Conservation (phyloP, 345 rosid species). For the Arabidopsis arenosa region DNA sequence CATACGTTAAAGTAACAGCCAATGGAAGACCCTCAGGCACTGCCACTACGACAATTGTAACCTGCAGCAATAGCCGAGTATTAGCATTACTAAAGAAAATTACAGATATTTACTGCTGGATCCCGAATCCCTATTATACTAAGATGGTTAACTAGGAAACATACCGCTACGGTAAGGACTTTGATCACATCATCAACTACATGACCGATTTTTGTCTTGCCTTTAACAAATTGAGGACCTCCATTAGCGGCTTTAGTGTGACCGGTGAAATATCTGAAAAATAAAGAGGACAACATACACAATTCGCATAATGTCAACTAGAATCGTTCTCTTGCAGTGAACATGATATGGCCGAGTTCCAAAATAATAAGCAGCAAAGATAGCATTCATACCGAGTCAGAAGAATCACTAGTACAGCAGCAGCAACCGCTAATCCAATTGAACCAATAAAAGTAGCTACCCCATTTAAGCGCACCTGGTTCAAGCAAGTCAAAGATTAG, state of each 20-base stretch:
- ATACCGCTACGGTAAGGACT: conserved; percentile 86
- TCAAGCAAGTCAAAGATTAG: conserved; percentile 24
- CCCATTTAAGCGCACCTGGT: conserved; percentile 95
- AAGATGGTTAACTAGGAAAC: conserved; percentile 41
- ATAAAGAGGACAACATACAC: neutral
- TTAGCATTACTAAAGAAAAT: conserved; percentile 22
- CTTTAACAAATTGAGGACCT: conserved; percentile 56
- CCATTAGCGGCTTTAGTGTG: conserved; percentile 59
- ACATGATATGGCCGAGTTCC: neutral
- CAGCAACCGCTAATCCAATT: conserved; percentile 83
- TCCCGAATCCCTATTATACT: neutral
- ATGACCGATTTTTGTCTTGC: conserved; percentile 62
- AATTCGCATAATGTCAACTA: neutral
- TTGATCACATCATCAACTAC: conserved; percentile 77
- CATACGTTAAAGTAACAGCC: conserved; percentile 97
- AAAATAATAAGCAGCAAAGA: conserved; percentile 20
- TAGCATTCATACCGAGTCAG: conserved; percentile 61
- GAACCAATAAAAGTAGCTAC: conserved; percentile 95
- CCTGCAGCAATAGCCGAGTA: conserved; percentile 54
- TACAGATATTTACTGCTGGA: neutral
- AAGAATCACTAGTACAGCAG: conserved; percentile 76
- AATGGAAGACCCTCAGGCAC: conserved; percentile 99
- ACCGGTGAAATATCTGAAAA: conserved; percentile 78
- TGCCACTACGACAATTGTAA: conserved; percentile 96
- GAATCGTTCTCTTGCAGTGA: neutral